phyloP scores from a whole-genome alignment of 169 alveolate genomes.

The Eimeria zaria region DNA sequence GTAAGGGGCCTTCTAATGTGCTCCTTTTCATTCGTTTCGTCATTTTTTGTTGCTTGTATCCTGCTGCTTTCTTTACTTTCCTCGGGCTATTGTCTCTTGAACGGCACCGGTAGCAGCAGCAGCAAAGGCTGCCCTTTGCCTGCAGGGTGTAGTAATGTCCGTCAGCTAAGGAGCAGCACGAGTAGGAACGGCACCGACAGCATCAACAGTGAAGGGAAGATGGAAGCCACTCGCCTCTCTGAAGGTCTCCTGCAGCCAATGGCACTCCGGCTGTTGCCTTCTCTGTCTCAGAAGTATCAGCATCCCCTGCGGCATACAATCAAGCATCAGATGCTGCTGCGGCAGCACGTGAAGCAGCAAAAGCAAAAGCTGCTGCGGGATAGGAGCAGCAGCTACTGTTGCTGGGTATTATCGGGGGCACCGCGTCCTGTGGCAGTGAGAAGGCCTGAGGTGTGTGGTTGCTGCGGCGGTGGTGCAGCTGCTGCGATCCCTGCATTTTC shows the following conservation, averaged over 20 bases:
- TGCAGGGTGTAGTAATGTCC: background rate
- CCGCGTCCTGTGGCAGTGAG: background rate
- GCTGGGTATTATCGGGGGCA: background rate
- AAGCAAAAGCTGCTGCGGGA: background rate
- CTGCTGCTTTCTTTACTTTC: background rate
- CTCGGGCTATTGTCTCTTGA: background rate
- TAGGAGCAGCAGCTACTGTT: background rate
- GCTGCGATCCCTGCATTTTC: background rate
- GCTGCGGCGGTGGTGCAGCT: background rate
- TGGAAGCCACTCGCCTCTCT: background rate
- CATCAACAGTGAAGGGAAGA: background rate
- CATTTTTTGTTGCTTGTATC: background rate
- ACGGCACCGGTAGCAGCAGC: background rate
- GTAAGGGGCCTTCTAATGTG: background rate
- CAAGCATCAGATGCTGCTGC: constrained; percentile 20
- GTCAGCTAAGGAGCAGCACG: background rate
- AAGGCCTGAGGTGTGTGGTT: background rate
- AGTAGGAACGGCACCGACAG: background rate
- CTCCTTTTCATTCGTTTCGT: background rate
- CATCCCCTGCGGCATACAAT: constrained; percentile 29
- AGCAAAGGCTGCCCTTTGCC: background rate
- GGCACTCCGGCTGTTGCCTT: background rate
- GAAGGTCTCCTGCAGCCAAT: constrained; percentile 3
- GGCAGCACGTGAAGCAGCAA: constrained; percentile 16
- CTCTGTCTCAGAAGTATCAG: constrained; percentile 41